These are phyloP conservation scores for Penicillium psychrosexuale DNA, from an alignment of 2,329 filamentous ascomycete species.

Conservation along the genomic window DNA sequence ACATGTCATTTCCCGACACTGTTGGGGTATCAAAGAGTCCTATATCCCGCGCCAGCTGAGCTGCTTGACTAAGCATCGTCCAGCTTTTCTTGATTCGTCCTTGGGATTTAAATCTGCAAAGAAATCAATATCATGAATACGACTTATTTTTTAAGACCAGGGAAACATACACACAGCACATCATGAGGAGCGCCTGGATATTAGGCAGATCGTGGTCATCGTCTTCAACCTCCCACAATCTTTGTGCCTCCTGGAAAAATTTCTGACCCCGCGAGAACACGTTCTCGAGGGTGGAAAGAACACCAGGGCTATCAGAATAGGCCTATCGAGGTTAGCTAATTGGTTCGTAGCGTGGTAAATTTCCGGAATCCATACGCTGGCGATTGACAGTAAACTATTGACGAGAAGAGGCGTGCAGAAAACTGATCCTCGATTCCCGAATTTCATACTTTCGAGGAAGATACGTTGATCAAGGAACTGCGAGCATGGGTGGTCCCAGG, in stretches of 20 bases:
- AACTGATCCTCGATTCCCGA: slow-evolving; percentile 49
- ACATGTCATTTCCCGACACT: slow-evolving; percentile 9
- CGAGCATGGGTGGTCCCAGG: slow-evolving; percentile 89
- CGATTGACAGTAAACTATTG: slow-evolving; percentile 74
- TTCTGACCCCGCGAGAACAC: slow-evolving; percentile 30
- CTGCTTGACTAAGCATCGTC: slow-evolving; percentile 33
- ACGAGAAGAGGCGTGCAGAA: slow-evolving; percentile 84
- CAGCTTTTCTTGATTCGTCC: slow-evolving; percentile 29
- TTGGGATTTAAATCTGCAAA: slow-evolving; percentile 27
- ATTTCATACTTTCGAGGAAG: slow-evolving; percentile 53
- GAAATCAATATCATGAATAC: slow-evolving; percentile 16
- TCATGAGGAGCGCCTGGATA: slow-evolving; percentile 36
- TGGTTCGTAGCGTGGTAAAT: not conserved
- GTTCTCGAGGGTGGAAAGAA: slow-evolving; percentile 28
- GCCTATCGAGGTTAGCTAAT: slow-evolving; percentile 23
- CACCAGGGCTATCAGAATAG: slow-evolving; percentile 37
- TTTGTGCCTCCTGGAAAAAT: slow-evolving; percentile 38
- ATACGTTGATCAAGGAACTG: slow-evolving; percentile 76
- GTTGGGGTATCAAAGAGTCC: slow-evolving; percentile 25
- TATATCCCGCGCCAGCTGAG: slow-evolving; percentile 33
- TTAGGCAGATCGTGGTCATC: slow-evolving; percentile 33
- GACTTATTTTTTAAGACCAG: not conserved
- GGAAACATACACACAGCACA: slow-evolving; percentile 33
- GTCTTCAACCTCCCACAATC: slow-evolving; percentile 36
- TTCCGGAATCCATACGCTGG: slow-evolving; percentile 31